Percentiles rank a stretch among this genome's conserved stretches.
Conservation (phyloP, 169 alveolate genomes). For the Plasmodium cynomolgi region DNA sequence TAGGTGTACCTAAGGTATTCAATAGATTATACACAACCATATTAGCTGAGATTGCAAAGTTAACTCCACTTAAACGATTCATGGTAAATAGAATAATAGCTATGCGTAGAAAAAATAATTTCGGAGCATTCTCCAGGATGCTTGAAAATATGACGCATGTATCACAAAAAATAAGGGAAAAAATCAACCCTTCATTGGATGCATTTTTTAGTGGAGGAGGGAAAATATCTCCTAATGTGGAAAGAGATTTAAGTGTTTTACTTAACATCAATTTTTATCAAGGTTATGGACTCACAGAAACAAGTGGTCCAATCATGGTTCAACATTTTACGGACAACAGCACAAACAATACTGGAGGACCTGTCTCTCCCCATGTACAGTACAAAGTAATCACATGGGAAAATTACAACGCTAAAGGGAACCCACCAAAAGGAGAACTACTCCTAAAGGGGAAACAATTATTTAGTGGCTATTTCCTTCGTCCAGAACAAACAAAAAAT, state of each 20-base stretch:
- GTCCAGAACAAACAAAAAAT: slow-evolving; percentile 89
- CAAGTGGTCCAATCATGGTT: slow-evolving; percentile 27
- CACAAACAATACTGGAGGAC: slow-evolving; percentile 29
- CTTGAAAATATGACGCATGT: slow-evolving; percentile 3
- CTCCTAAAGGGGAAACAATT: slow-evolving; percentile 90
- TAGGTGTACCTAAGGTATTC: slow-evolving; percentile 65
- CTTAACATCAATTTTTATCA: slow-evolving; percentile 22
- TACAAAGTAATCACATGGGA: slow-evolving; percentile 54
- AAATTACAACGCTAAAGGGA: slow-evolving; percentile 78
- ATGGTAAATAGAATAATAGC: neutral
- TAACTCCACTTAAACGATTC: slow-evolving; percentile 14
- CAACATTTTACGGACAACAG: neutral
- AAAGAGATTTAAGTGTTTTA: slow-evolving; percentile 14
- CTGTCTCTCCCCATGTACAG: neutral
- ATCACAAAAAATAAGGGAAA: slow-evolving; percentile 36
- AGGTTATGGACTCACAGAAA: slow-evolving; percentile 69
- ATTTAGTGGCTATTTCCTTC: slow-evolving; percentile 92
- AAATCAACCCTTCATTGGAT: slow-evolving; percentile 28
- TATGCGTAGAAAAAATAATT: neutral
- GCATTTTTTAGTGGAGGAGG: slow-evolving; percentile 46
- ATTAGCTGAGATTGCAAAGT: neutral
- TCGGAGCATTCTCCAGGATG: neutral
- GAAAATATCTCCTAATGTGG: slow-evolving; percentile 26
- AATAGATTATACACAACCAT: slow-evolving; percentile 16
- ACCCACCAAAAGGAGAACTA: slow-evolving; percentile 94